Evolutionary conservation across 2,329 filamentous ascomycete genomes (phyloP), one percentile per base, ranked within the genome.

Genomic region (Leptographium lundbergii): DNA sequence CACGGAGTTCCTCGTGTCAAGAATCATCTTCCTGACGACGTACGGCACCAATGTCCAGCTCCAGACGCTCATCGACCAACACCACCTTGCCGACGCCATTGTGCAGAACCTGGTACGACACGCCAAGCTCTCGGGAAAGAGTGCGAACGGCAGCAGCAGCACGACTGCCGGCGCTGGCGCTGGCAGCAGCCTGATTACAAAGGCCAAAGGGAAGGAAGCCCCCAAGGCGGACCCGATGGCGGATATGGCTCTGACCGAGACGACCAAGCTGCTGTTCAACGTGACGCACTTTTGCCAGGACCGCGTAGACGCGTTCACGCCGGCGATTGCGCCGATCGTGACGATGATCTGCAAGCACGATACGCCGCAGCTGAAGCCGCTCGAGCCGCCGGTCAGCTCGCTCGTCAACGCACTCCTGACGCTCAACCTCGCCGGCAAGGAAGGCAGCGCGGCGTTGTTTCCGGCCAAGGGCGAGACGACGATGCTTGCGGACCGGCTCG

Each of bases 261-360:
- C 88, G 0, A 75, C 94, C 56, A 96, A 95, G 68, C 78, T 97
- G 48, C 74, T 95, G 57, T 97, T 95, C 77, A 96, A 96, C 70
- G 77, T 96, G 57, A 88, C 87, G 1, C 85, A 91, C 66, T 84
- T 85, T 66, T 87, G 86, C 64, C 82, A 84, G 4, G 77, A 85
- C 50, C 77, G 86, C 29, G 72, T 74, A 5, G 69, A 75, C 0
- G 72, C 76, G 0, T 95, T 96, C 67, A 82, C 82, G 1, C 74
- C 80, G 25, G 83, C 86, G 3, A 79, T 95, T 50, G 79, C 84
- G 13, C 78, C 84, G 61, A 81, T 97, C 32, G 75, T 91, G 59
- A 80, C 81, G 52, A 80, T 96, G 22, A 75, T 97, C 34, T 80
- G 79, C 63, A 81, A 75, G 56, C 73, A 74, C 24, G 70, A 84